Base-by-base conservation (phyloP, 2,329 filamentous ascomycete genomes). In the Emmonsia crescens region DNA sequence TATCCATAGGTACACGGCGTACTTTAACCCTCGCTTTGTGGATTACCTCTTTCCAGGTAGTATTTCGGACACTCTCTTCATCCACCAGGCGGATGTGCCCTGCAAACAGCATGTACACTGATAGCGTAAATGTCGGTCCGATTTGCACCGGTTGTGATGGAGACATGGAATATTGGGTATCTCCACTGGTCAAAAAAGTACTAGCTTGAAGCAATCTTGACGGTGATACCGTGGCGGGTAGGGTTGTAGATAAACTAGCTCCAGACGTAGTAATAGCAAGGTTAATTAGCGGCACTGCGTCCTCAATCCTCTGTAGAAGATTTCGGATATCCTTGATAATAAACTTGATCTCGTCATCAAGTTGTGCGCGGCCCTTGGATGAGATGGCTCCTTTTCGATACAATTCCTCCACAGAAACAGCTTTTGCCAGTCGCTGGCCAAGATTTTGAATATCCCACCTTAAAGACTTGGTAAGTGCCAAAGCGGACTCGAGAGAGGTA, bases 11-110 rank as follows among this genome's bases (percentile, higher is more conserved):
- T 0, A 89, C 83, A 56, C 92, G 83, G 68, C 88, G 82, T 12
- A 99, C 79, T 62, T 91, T 90, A 14, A 96, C 85, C 46, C 86
- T 84, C 21, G 91, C 89, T 73, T 97, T 99, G 77, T 97, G 92
- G 64, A 96, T 87, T 48, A 96, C 91, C 72, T 99, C 93, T 72
- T 97, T 94, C 94, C 94, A 97, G 0, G 92, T 88, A 0, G 91
- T 79, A 76, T 86, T 75, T 76, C 88, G 71, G 66, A 86, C 68
- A 68, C 83, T 75, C 72, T 84, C 74, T 75, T 85, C 75, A 67
- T 82, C 78, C 21, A 82, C 79, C 2, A 80, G 77, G 46, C 83
- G 76, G 51, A 86, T 79, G 73, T 97, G 91, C 1, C 91, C 89
- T 1, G 87, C 81, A 69, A 97, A 99, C 0, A 97, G 82, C 91